phyloP scores from a whole-genome alignment of 768 basidiomycete genomes.

The Cyclocybe aegerita region DNA sequence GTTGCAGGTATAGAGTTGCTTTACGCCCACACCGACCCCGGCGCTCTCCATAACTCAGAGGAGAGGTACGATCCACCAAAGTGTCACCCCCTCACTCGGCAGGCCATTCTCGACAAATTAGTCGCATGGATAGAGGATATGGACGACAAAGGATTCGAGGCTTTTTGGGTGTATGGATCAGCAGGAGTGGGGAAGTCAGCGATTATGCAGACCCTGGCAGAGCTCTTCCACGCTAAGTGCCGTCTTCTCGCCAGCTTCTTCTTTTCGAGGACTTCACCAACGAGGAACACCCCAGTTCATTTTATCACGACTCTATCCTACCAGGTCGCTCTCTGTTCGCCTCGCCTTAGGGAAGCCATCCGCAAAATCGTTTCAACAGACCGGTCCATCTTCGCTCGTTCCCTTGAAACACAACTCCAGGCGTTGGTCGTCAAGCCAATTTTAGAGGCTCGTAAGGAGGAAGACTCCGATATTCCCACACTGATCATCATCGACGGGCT shows the following conservation, averaged over 20 bases:
- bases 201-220: constrained; percentile 2
- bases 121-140: not conserved
- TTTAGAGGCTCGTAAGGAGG: too few species aligned
- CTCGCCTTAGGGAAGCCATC: not conserved
- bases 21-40: not conserved
- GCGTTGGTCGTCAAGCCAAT: not conserved
- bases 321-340: constrained; percentile 1
- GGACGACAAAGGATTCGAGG: not conserved
- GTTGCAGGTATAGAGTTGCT: too few species aligned
- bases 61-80: not conserved
- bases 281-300: not conserved
- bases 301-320: constrained; percentile 3
- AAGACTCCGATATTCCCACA: not conserved
- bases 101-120: not conserved
- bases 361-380: not conserved
- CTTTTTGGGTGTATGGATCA: not conserved
- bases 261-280: not conserved
- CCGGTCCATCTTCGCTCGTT: not conserved
- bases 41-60: not conserved
- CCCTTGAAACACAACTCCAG: not conserved
- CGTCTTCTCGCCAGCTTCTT: constrained; percentile 8
- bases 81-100: not conserved
- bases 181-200: constrained; percentile 7
- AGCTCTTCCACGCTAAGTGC: not conserved
- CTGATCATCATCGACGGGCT: constrained; percentile 2